Conservation (phyloP, 495 filamentous ascomycete species). For the Penicillium robsamsonii region DNA sequence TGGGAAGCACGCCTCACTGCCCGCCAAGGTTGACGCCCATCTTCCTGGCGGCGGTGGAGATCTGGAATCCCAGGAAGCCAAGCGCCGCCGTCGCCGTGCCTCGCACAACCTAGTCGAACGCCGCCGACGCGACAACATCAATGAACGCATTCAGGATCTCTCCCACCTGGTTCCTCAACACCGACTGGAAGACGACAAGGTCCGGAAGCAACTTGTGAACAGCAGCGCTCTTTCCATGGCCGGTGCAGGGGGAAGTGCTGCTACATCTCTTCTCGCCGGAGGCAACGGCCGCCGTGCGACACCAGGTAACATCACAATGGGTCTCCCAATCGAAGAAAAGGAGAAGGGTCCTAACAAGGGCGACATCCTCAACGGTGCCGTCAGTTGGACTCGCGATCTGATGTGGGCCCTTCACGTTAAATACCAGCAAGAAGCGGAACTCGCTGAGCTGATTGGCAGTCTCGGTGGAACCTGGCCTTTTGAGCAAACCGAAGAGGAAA, state of each 20-base stretch:
- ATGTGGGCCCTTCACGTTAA: slow-evolving; percentile 95
- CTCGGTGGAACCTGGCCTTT: slow-evolving; percentile 75
- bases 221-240: slow-evolving; percentile 83
- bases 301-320: slow-evolving; percentile 84
- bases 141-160: slow-evolving; percentile 95
- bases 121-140: slow-evolving; percentile 94
- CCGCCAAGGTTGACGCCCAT: slow-evolving; percentile 63
- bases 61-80: slow-evolving; percentile 83
- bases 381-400: slow-evolving; percentile 93
- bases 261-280: slow-evolving; percentile 83
- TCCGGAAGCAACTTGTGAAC: slow-evolving; percentile 89
- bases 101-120: slow-evolving; percentile 97
- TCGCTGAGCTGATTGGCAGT: slow-evolving; percentile 67
- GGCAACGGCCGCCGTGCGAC: slow-evolving; percentile 77
- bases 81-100: slow-evolving; percentile 83
- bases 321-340: slow-evolving; percentile 90
- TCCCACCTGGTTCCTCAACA: slow-evolving; percentile 90
- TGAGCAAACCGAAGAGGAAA: slow-evolving; percentile 86
- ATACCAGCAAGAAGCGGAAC: slow-evolving; percentile 81
- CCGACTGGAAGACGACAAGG: slow-evolving; percentile 93
- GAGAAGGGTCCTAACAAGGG: slow-evolving; percentile 99
- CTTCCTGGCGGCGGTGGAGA: slow-evolving; percentile 45
- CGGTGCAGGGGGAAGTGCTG: slow-evolving; percentile 67
- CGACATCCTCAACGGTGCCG: slow-evolving; percentile 94
- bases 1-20: slow-evolving; percentile 67